A percentile compares a stretch with the other conserved stretches of the same genome.
These are phyloP conservation scores for Pseudozyma tsukubaensis DNA, from an alignment of 1,284 basidiomycete species.

Conservation along the genomic window DNA sequence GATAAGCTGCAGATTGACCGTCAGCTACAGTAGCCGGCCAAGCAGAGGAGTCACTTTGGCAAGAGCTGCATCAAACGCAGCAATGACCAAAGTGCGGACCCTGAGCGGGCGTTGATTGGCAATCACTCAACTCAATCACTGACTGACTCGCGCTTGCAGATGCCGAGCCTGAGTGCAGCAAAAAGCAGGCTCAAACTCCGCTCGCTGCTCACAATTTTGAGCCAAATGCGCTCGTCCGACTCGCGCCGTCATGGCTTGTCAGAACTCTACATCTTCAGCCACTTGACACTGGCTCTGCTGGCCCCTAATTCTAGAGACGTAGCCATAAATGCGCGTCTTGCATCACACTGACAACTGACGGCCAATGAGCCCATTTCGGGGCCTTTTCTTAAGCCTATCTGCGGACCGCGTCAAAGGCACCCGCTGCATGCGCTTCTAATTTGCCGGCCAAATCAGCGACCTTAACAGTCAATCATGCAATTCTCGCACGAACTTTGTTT, in stretches of 20 bases:
- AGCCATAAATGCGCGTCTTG: neutral
- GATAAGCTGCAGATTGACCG: too few relatives aligned
- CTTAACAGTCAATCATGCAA: neutral
- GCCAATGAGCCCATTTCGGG: conserved; percentile 24
- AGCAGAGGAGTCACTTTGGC: conserved; percentile 34
- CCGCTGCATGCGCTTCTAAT: neutral
- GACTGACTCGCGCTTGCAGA: conserved; percentile 4
- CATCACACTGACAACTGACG: neutral
- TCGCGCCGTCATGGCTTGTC: neutral
- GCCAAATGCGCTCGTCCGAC: conserved; percentile 13
- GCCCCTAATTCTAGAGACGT: neutral
- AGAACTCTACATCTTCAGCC: too few relatives aligned
- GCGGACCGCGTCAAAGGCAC: neutral
- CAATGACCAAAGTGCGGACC: conserved; percentile 12
- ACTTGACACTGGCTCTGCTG: neutral
- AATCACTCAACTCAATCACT: conserved; percentile 1
- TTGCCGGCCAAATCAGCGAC: conserved; percentile 17
- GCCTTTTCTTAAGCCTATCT: neutral
- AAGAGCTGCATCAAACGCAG: conserved; percentile 9
- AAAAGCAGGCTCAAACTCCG: neutral
- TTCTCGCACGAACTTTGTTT: conserved; percentile 10
- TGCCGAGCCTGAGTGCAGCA: neutral
- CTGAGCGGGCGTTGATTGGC: conserved; percentile 32
- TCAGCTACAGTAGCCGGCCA: too few relatives aligned
- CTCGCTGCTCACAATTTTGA: neutral